These are phyloP conservation scores for Amauroascus verrucosus DNA, from an alignment of 2,329 filamentous ascomycete genomes.

Conservation along the genomic window DNA sequence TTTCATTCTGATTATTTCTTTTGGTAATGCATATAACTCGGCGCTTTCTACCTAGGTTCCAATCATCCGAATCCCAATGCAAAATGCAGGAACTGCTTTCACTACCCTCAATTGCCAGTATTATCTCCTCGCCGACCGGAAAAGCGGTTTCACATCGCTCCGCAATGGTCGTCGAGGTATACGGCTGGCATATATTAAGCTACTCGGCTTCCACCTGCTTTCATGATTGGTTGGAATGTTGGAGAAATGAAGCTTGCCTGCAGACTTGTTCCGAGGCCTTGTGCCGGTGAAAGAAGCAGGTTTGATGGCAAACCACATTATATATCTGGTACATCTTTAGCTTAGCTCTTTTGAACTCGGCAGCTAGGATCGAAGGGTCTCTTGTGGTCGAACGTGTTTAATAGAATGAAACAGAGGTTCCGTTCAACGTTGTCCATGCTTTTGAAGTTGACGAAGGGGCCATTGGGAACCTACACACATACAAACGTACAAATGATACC, in stretches of 20 bases:
- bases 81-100: neutral
- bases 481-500: neutral
- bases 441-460: too few relatives aligned
- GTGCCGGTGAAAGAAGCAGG: conserved; percentile 26
- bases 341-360: too few relatives aligned
- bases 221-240: conserved; percentile 8
- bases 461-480: too few relatives aligned
- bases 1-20: neutral
- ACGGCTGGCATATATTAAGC: conserved; percentile 80
- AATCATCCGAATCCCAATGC: neutral
- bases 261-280: conserved; percentile 28
- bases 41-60: neutral
- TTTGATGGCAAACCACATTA: conserved; percentile 38
- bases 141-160: conserved; percentile 22
- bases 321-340: conserved; percentile 11
- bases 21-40: neutral
- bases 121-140: conserved; percentile 78
- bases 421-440: too few relatives aligned
- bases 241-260: conserved; percentile 26
- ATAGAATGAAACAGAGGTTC: too few relatives aligned
- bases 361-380: neutral
- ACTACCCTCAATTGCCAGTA: conserved; percentile 53
- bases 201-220: conserved; percentile 5
- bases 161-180: conserved; percentile 59
- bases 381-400: too few relatives aligned